phyloP scores from a whole-genome alignment of 1,139 yeast genomes.

The Pneumocystis jirovecii region DNA sequence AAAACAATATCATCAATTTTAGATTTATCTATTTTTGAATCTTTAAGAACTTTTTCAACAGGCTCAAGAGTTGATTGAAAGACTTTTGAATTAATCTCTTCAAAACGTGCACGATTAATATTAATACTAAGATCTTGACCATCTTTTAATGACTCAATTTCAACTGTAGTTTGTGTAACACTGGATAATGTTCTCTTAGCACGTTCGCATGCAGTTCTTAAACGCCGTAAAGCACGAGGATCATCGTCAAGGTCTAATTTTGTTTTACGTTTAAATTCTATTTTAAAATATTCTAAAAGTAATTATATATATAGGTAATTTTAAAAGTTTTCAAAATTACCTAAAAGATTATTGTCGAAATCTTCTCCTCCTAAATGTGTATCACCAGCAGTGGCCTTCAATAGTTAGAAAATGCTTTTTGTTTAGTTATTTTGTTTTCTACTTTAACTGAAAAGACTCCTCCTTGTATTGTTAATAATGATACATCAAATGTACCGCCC shows the following conservation, averaged over 20 bases:
- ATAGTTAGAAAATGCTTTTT: neutral
- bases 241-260: conserved; percentile 58
- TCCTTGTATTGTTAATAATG: conserved; percentile 78
- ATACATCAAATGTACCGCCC: conserved; percentile 98
- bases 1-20: conserved; percentile 72
- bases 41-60: conserved; percentile 74
- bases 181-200: conserved; percentile 84
- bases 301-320: neutral
- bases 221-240: conserved; percentile 75
- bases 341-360: conserved; percentile 64
- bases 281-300: conserved; percentile 44
- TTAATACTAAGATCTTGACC: conserved; percentile 73
- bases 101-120: conserved; percentile 84
- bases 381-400: conserved; percentile 93
- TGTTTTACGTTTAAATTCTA: conserved; percentile 75
- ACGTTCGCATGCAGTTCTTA: conserved; percentile 84
- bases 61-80: conserved; percentile 79
- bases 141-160: conserved; percentile 65
- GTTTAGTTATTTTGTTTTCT: neutral
- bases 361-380: conserved; percentile 98
- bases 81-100: conserved; percentile 68
- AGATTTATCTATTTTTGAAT: conserved; percentile 62
- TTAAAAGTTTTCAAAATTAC: neutral
- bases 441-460: conserved; percentile 74
- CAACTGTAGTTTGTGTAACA: conserved; percentile 73